Evolutionary conservation across 1,139 yeast species (phyloP).

Genomic region (Ogataea hybrid): DNA sequence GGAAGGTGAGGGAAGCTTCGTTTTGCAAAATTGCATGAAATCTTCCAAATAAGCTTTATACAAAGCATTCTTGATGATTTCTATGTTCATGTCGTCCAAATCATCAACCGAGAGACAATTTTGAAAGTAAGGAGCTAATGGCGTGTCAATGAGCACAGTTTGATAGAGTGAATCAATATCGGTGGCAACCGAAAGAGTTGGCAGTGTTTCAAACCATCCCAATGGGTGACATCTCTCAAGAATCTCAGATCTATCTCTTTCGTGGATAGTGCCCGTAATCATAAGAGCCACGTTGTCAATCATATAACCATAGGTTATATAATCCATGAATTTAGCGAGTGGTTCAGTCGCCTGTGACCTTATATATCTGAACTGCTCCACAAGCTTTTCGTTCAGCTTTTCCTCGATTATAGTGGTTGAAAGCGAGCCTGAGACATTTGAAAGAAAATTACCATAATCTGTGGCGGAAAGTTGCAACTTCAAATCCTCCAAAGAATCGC

Average conservation of each 20-base stretch:
- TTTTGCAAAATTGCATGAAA: conserved; percentile 63
- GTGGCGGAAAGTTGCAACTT: conserved; percentile 93
- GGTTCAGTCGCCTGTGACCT: conserved; percentile 82
- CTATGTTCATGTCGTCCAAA: conserved; percentile 92
- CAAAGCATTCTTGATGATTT: conserved; percentile 85
- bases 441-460: conserved; percentile 88
- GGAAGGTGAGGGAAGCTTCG: conserved; percentile 70
- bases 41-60: conserved; percentile 93
- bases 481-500: conserved; percentile 91
- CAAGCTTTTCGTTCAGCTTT: conserved; percentile 69
- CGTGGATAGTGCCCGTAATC: conserved; percentile 97
- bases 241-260: conserved; percentile 85
- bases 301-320: conserved; percentile 94
- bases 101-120: conserved; percentile 91
- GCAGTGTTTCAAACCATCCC: conserved; percentile 98
- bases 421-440: conserved; percentile 78
- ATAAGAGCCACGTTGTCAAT: conserved; percentile 94
- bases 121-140: conserved; percentile 94
- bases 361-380: conserved; percentile 81
- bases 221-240: conserved; percentile 90
- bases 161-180: conserved; percentile 90
- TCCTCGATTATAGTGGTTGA: conserved; percentile 84
- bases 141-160: conserved; percentile 95
- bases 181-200: conserved; percentile 91
- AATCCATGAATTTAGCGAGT: conserved; percentile 80